phyloP scores from a whole-genome alignment of 2,329 filamentous ascomycete species.

The Cladophialophora bantiana region DNA sequence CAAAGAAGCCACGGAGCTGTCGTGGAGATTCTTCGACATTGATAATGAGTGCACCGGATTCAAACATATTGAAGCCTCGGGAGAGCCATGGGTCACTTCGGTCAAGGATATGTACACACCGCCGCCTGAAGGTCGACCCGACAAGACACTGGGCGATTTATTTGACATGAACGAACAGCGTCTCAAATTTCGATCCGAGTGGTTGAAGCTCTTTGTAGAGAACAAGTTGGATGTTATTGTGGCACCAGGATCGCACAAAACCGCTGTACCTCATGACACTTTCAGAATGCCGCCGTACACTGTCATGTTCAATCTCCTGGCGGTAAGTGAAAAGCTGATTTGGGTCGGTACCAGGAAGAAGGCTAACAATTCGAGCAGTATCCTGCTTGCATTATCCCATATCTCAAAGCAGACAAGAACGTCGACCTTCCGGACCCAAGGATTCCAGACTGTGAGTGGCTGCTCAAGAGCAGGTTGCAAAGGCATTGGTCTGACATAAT shows the following conservation, averaged over 20 bases:
- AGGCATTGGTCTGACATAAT: slow-evolving; percentile 43
- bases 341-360: neutral
- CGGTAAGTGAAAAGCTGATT: slow-evolving; percentile 50
- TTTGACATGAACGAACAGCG: slow-evolving; percentile 29
- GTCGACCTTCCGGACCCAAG: slow-evolving; percentile 45
- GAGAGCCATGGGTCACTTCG: slow-evolving; percentile 33
- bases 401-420: slow-evolving; percentile 51
- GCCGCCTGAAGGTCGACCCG: slow-evolving; percentile 28
- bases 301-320: slow-evolving; percentile 64
- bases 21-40: slow-evolving; percentile 27
- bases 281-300: slow-evolving; percentile 53
- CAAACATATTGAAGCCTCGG: slow-evolving; percentile 44
- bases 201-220: slow-evolving; percentile 43
- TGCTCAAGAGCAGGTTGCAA: slow-evolving; percentile 40
- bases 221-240: slow-evolving; percentile 66
- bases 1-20: slow-evolving; percentile 27
- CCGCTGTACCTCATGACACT: slow-evolving; percentile 67
- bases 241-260: slow-evolving; percentile 65
- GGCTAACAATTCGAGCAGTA: slow-evolving; percentile 47
- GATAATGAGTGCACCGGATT: slow-evolving; percentile 35
- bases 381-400: slow-evolving; percentile 59
- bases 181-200: slow-evolving; percentile 26
- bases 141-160: slow-evolving; percentile 26
- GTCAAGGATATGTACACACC: slow-evolving; percentile 33
- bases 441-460: slow-evolving; percentile 30